phyloP scores from a whole-genome alignment of 2,329 filamentous ascomycete genomes.

The Hymenoscyphus scutula region DNA sequence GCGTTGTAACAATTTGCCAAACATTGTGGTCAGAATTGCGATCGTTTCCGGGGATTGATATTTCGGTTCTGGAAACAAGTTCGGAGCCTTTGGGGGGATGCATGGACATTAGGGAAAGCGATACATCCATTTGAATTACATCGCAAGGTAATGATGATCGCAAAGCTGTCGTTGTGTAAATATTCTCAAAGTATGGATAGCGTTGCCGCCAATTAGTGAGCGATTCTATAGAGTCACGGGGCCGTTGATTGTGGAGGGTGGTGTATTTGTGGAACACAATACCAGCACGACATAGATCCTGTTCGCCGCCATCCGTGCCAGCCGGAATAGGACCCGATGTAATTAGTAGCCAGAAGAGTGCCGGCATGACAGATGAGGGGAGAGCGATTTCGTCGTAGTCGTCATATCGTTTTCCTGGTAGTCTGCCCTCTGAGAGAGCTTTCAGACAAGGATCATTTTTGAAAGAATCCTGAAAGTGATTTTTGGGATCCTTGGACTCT shows the following conservation, averaged over 20 bases:
- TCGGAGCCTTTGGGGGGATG: constrained; percentile 59
- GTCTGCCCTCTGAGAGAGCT: constrained; percentile 51
- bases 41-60: constrained; percentile 53
- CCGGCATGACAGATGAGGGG: constrained; percentile 25
- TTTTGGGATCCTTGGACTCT: constrained; percentile 51
- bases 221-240: constrained; percentile 45
- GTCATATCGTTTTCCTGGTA: constrained; percentile 27
- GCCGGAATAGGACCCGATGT: constrained; percentile 22
- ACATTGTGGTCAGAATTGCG: constrained; percentile 39
- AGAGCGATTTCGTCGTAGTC: constrained; percentile 20
- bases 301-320: constrained; percentile 24
- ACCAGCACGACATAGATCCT: constrained; percentile 23
- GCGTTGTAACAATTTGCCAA: constrained; percentile 60
- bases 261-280: constrained; percentile 31
- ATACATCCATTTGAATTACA: constrained; percentile 61
- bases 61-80: constrained; percentile 58
- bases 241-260: constrained; percentile 19
- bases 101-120: constrained; percentile 56
- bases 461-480: constrained; percentile 56
- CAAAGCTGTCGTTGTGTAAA: constrained; percentile 40
- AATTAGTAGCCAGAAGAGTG: constrained; percentile 33
- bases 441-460: constrained; percentile 64
- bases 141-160: constrained; percentile 53
- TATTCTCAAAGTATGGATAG: constrained; percentile 55
- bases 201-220: constrained; percentile 57